These are phyloP conservation scores for Luzula sylvatica DNA, from an alignment of 176 grass and related monocot species.

Conservation along the genomic window DNA sequence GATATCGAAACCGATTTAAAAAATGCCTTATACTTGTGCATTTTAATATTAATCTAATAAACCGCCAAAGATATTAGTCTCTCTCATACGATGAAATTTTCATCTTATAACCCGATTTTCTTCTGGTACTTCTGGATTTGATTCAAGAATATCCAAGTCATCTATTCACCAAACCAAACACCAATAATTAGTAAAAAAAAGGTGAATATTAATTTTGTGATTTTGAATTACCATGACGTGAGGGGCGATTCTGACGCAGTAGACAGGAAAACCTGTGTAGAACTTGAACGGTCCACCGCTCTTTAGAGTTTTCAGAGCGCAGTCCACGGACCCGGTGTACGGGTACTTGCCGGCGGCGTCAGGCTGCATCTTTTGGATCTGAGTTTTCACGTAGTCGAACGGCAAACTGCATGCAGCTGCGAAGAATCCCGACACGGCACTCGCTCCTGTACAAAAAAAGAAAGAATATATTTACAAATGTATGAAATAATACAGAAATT, in stretches of 20 bases:
- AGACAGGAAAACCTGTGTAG: slow-evolving; percentile 90
- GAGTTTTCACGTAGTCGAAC: slow-evolving; percentile 94
- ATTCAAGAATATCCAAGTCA: slow-evolving; percentile 98
- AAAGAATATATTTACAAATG: no score
- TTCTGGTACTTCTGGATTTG: slow-evolving; percentile 79
- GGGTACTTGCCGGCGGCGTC: slow-evolving; percentile 85
- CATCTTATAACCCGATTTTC: slow-evolving; percentile 38
- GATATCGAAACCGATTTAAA: neutral
- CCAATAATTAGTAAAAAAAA: slow-evolving; percentile 14
- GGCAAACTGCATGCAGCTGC: slow-evolving; percentile 92
- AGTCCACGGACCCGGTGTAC: slow-evolving; percentile 80
- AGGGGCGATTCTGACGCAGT: slow-evolving; percentile 83
- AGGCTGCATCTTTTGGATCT: slow-evolving; percentile 97
- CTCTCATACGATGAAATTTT: neutral
- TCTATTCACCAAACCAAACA: slow-evolving; percentile 39
- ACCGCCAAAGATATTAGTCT: no score
- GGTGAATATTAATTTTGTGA: neutral
- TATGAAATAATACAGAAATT: no score
- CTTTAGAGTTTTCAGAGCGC: slow-evolving; percentile 73
- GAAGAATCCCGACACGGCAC: slow-evolving; percentile 89
- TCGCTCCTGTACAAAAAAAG: slow-evolving; percentile 48
- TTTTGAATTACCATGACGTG: slow-evolving; percentile 71
- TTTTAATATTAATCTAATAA: slow-evolving; percentile 12
- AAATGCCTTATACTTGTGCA: slow-evolving; percentile 21
- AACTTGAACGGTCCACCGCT: slow-evolving; percentile 85